Evolutionary conservation across 257 asterid species (phyloP), one percentile per base, ranked within the genome.

Genomic region (Eustoma russellianum): DNA sequence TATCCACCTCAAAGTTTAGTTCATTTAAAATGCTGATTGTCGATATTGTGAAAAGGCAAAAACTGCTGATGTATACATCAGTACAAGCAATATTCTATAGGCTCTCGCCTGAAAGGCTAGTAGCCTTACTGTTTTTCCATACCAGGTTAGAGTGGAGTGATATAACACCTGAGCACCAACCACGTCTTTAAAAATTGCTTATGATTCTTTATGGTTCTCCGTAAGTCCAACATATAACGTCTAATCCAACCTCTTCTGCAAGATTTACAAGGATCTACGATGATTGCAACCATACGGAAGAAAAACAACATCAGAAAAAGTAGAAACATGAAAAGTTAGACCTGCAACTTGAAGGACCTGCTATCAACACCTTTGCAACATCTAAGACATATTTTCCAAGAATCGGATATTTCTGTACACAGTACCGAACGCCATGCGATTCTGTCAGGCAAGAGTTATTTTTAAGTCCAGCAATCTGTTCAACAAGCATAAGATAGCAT

Each of bases 221-320:
- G 98, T 91, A 48, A 91, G 80, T 67, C 98, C 98, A 63, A 91
- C 77, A 68, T 84, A 91, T 75, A 91, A 78, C 98, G 87, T 91
- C 52, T 63, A 60, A 48, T 87, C 88, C 79, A 91, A 72, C 78
- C 92, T 79, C 78, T 68, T 85, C 98, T 91, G 97, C 89, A 80
- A 80, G 74, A 77, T n/a, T n/a, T n/a, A n/a, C n/a, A n/a, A n/a
- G n/a, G n/a, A n/a, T n/a, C n/a, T n/a, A n/a, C n/a, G n/a, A n/a
- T n/a, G n/a, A n/a, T n/a, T n/a, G n/a, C n/a, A n/a, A n/a, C n/a
- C n/a, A n/a, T n/a, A n/a, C n/a, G n/a, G n/a, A n/a, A n/a, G n/a
- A n/a, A n/a, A n/a, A n/a, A n/a, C n/a, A n/a, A n/a, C n/a, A n/a
- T n/a, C n/a, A n/a, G n/a, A n/a, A n/a, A n/a, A n/a, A n/a, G n/a